A percentile compares a stretch with the other conserved stretches of the same genome.
These are phyloP conservation scores for Berberis vulgaris DNA, from an alignment of 164 flowering plant species.

Conservation along the genomic window DNA sequence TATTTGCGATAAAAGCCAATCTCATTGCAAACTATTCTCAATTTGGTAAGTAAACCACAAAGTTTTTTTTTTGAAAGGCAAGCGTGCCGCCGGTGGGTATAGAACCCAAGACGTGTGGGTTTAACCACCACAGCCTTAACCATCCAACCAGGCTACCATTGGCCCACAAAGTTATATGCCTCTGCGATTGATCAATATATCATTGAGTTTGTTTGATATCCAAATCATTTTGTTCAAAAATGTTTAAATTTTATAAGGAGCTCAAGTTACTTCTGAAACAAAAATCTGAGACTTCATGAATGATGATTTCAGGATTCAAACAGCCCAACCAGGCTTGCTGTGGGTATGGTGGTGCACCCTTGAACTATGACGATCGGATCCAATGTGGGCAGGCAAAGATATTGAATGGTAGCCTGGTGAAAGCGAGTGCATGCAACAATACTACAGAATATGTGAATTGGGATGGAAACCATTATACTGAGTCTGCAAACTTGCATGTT, in stretches of 20 bases:
- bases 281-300: background rate
- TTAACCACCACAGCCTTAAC: too few species aligned
- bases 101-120: too few species aligned
- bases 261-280: too few species aligned
- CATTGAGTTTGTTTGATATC: too few species aligned
- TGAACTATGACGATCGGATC: conserved; percentile 55
- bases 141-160: too few species aligned
- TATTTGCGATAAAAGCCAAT: conserved; percentile 57
- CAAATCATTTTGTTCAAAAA: too few species aligned
- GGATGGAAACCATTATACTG: conserved; percentile 90
- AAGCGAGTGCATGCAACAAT: conserved; percentile 51
- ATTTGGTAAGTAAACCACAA: conserved; percentile 40
- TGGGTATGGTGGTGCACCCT: conserved; percentile 73
- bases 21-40: conserved; percentile 71
- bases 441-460: conserved; percentile 57
- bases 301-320: conserved; percentile 52
- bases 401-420: conserved; percentile 53
- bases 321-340: conserved; percentile 66
- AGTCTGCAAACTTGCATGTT: conserved; percentile 67
- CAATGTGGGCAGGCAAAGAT: conserved; percentile 58
- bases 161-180: too few species aligned
- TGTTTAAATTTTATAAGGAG: too few species aligned
- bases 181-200: too few species aligned
- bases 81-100: too few species aligned
- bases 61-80: too few species aligned